phyloP scores from a whole-genome alignment of 306 rosid species.

The Dicorynia guianensis region DNA sequence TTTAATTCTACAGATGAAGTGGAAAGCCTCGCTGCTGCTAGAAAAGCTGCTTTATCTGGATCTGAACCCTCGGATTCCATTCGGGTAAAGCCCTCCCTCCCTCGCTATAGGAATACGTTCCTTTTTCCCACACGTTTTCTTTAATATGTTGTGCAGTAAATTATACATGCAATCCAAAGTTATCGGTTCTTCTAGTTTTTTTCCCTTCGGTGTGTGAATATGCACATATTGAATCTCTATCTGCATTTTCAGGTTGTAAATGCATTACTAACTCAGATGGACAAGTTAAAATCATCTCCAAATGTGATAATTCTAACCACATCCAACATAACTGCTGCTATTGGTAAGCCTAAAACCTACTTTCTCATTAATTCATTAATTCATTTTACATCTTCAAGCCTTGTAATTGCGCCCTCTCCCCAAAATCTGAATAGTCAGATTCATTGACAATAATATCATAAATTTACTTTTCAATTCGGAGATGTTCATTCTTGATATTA shows the following conservation, averaged over 20 bases:
- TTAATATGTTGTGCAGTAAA: neutral
- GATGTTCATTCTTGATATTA: constrained; percentile 17
- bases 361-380: constrained; percentile 29
- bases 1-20: constrained; percentile 85
- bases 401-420: constrained; percentile 1
- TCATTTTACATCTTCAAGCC: neutral
- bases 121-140: constrained; percentile 1
- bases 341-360: constrained; percentile 67
- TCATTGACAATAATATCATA: constrained; percentile 8
- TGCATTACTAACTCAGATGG: constrained; percentile 95
- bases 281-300: constrained; percentile 89
- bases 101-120: constrained; percentile 26
- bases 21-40: constrained; percentile 96
- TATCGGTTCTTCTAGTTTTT: neutral
- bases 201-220: constrained; percentile 14
- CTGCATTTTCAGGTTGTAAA: constrained; percentile 85
- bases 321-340: constrained; percentile 94
- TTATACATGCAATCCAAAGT: constrained; percentile 22
- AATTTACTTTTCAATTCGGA: constrained; percentile 5
- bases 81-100: constrained; percentile 64
- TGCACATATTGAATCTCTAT: constrained; percentile 38
- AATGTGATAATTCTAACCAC: constrained; percentile 94
- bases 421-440: constrained; percentile 16
- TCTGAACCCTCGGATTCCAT: constrained; percentile 99
- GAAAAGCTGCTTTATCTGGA: constrained; percentile 97